Evolutionary conservation across 192 early-diverging fungal genomes (phyloP).

Genomic region (Coemansia sp.): DNA sequence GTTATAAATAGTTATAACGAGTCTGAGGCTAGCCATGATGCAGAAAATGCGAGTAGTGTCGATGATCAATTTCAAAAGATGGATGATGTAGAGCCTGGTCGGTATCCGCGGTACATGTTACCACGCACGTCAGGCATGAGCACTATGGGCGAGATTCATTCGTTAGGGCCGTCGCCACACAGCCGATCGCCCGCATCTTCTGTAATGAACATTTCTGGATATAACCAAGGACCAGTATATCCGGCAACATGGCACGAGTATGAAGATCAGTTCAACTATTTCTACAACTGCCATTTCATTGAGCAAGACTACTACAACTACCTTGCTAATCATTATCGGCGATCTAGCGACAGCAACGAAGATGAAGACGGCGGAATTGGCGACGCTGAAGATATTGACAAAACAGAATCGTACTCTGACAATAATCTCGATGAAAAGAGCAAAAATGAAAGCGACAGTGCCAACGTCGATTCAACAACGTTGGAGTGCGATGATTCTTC

Average conservation of each 20-base stretch:
- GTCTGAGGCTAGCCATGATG: not conserved
- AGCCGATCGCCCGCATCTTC: conserved; percentile 14
- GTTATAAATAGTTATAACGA: not conserved
- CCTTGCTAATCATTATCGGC: conserved; percentile 14
- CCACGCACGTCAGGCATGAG: conserved; percentile 47
- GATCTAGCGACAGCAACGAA: conserved; percentile 4
- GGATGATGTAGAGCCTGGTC: conserved; percentile 5
- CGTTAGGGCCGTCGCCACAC: conserved; percentile 20
- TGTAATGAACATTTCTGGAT: conserved; percentile 13
- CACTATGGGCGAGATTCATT: conserved; percentile 54
- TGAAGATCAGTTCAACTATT: conserved; percentile 54
- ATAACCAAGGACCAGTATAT: conserved; percentile 26
- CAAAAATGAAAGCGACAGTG: not conserved
- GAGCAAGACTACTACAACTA: conserved; percentile 55
- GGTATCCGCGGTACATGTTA: conserved; percentile 43
- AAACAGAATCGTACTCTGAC: not conserved
- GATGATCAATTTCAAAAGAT: not conserved
- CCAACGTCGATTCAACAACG: not conserved
- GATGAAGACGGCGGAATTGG: not conserved
- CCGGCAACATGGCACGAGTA: conserved; percentile 53
- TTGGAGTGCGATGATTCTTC: not conserved
- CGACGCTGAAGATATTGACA: not conserved
- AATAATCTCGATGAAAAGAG: not conserved
- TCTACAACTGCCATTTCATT: conserved; percentile 54
- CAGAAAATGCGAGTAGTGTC: not conserved